Conservation (phyloP, 345 rosid genomes). For the Balakata baccata region DNA sequence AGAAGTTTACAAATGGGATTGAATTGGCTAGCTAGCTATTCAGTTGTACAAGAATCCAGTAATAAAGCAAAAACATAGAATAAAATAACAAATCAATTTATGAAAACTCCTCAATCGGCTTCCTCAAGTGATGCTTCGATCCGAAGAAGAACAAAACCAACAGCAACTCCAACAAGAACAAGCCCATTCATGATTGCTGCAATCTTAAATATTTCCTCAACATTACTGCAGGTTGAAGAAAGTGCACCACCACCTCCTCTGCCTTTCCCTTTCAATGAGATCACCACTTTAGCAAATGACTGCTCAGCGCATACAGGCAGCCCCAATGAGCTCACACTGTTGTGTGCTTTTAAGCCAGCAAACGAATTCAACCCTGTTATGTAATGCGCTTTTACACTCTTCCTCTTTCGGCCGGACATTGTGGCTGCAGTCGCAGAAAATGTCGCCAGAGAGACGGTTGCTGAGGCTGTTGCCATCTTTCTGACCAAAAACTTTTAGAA, state of each 20-base stretch:
- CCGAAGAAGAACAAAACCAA: constrained; percentile 47
- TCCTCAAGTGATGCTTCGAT: constrained; percentile 46
- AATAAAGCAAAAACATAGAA: too few species aligned
- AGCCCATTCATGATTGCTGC: constrained; percentile 55
- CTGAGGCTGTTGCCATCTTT: constrained; percentile 40
- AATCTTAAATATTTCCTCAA: constrained; percentile 46
- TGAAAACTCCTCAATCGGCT: constrained; percentile 12
- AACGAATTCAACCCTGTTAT: constrained; percentile 36
- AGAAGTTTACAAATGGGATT: not conserved
- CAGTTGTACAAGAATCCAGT: too few species aligned
- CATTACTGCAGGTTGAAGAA: constrained; percentile 33
- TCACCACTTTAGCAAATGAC: constrained; percentile 39
- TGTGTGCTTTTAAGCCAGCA: constrained; percentile 48
- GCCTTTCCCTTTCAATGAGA: constrained; percentile 27
- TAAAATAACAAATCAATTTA: too few species aligned
- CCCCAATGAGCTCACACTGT: constrained; percentile 39
- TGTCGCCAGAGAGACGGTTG: constrained; percentile 21
- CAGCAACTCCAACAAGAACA: constrained; percentile 49
- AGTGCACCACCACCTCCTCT: constrained; percentile 39
- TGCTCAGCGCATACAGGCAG: constrained; percentile 34
- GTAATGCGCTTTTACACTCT: constrained; percentile 26
- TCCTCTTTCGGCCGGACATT: constrained; percentile 25
- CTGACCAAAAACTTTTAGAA: not conserved
- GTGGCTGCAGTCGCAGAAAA: constrained; percentile 6
- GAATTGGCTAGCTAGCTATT: too few species aligned